Percentiles rank a stretch among this genome's conserved stretches.
These are phyloP conservation scores for Cyberlindnera misumaiensis DNA, from an alignment of 805 yeast genomes.

Conservation along the genomic window DNA sequence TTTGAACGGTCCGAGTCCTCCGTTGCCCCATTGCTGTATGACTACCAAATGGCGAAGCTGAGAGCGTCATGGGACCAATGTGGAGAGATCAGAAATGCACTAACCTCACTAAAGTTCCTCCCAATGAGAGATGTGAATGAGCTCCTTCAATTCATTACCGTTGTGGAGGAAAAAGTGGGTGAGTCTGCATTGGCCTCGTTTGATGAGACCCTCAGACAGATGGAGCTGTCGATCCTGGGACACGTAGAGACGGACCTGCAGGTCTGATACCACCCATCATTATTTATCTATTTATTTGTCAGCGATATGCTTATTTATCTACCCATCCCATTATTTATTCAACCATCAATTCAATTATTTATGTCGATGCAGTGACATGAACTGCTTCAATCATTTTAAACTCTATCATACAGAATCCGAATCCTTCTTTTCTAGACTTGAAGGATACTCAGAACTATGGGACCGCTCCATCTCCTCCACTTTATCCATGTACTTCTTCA, in stretches of 20 bases:
- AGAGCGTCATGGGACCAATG: slow-evolving; percentile 9
- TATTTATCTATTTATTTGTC: slow-evolving; percentile 1
- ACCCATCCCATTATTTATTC: neutral
- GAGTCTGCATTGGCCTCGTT: slow-evolving; percentile 3
- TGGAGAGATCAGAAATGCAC: slow-evolving; percentile 1
- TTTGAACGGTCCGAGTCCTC: slow-evolving; percentile 16
- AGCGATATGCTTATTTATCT: neutral
- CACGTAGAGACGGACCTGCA: slow-evolving; percentile 11
- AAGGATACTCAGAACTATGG: neutral
- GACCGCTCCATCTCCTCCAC: slow-evolving; percentile 17
- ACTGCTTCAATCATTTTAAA: too few species aligned
- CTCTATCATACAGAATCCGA: neutral
- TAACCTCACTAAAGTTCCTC: slow-evolving; percentile 6
- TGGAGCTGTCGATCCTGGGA: slow-evolving; percentile 19
- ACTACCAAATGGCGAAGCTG: slow-evolving; percentile 5
- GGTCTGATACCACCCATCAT: neutral
- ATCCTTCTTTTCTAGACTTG: neutral
- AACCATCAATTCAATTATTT: neutral
- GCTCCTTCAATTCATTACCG: slow-evolving; percentile 2
- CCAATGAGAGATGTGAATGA: slow-evolving; percentile 6
- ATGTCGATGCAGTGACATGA: too few species aligned
- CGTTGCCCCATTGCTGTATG: slow-evolving; percentile 7
- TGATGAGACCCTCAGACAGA: slow-evolving; percentile 8
- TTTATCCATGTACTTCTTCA: slow-evolving; percentile 24
- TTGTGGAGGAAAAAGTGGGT: neutral